Conservation (phyloP, 1,284 basidiomycete species). For the Melampsora larici-populina region DNA sequence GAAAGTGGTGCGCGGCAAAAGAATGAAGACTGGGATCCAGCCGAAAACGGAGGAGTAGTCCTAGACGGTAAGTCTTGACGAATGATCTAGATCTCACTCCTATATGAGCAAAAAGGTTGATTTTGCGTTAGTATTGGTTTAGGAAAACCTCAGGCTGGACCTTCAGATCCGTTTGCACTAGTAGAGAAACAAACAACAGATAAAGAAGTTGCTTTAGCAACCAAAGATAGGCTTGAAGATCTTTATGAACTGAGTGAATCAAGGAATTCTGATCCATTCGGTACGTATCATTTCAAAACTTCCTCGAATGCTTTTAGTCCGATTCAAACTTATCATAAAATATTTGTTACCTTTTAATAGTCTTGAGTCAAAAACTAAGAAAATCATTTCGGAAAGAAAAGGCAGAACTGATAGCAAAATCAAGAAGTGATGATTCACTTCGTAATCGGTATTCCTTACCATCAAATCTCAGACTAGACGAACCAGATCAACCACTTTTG, state of each 20-base stretch:
- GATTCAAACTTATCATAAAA: slow-evolving; percentile 50
- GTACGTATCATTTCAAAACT: background rate
- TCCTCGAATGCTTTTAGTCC: background rate
- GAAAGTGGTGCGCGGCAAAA: slow-evolving; percentile 82
- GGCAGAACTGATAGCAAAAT: slow-evolving; percentile 45
- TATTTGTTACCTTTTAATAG: slow-evolving; percentile 77
- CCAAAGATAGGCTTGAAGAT: slow-evolving; percentile 71
- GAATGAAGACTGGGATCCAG: slow-evolving; percentile 92
- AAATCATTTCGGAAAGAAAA: slow-evolving; percentile 81
- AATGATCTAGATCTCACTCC: slow-evolving; percentile 11
- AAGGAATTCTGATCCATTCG: slow-evolving; percentile 40
- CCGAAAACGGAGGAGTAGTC: slow-evolving; percentile 88
- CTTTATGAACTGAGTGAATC: slow-evolving; percentile 60
- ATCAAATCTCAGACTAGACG: slow-evolving; percentile 16
- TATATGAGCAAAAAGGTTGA: too few relatives aligned
- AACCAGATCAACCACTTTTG: slow-evolving; percentile 8
- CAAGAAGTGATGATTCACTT: slow-evolving; percentile 23
- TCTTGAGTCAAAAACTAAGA: slow-evolving; percentile 68
- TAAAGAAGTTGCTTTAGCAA: slow-evolving; percentile 67
- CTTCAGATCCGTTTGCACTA: slow-evolving; percentile 74
- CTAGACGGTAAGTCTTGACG: slow-evolving; percentile 64
- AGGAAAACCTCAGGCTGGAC: slow-evolving; percentile 53
- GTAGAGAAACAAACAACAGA: slow-evolving; percentile 82
- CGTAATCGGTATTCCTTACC: slow-evolving; percentile 34
- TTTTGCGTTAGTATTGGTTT: too few relatives aligned